Evolutionary conservation across 345 rosid species (phyloP), one percentile per base, ranked within the genome.

Genomic region (Dovyalis caffra): DNA sequence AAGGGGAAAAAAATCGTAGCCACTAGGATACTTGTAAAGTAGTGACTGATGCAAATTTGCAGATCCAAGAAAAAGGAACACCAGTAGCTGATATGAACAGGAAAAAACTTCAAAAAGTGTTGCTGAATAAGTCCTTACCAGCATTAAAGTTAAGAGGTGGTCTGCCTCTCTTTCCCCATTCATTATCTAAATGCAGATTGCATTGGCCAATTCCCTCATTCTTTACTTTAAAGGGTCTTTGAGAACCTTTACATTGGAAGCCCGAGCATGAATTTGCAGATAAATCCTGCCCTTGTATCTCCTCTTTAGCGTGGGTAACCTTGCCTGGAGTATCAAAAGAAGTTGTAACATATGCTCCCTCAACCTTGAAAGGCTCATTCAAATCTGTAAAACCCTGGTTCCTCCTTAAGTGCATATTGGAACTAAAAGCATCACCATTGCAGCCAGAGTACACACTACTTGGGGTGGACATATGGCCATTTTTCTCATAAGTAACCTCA

Each of bases 341-440:
- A 75, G 83, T 75, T 65, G 81, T 83, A 38, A 70, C 74, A 72
- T 76, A 77, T 33, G 82, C 74, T 66, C 85, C 89, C 64, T 81
- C 84, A 81, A 77, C 70, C 77, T 43, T 71, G 68, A 82, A 38
- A 64, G 93, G 91, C 78, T 88, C 87, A 69, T 91, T 89, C 78
- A 86, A 80, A 76, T 87, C 87, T 26, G 82, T 76, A 67, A 84
- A 75, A 43, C 85, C 77, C 12, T 57, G 64, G 74, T 74, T 77
- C 72, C 80, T 65, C 85, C 79, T 73, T 32, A 65, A 69, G 49
- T 66, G 74, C 66, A 63, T 58, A 28, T 70, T 75, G 64, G 78
- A 57, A 73, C 76, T 56, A 1, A 31, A 76, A 76, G 80, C 74
- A 77, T 81, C 84, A 37, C 74, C 83, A n/a, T 79, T 81, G 69